Evolutionary conservation across 768 basidiomycete species (phyloP).

Genomic region (Lactarius pseudohatsudake): DNA sequence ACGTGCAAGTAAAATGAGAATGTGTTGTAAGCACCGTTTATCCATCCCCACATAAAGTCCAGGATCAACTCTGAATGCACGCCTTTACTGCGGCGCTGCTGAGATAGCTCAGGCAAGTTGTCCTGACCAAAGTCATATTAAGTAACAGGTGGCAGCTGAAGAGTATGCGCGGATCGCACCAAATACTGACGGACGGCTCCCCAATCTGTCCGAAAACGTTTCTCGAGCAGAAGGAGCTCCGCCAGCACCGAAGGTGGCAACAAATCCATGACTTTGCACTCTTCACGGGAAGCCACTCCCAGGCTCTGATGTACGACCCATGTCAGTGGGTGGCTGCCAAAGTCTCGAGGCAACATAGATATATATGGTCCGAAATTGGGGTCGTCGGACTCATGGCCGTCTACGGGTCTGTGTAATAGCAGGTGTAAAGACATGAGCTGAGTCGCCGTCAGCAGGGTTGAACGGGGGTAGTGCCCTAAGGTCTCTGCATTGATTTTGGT

Average conservation of each 20-base stretch:
- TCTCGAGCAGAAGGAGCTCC: slow-evolving; percentile 44
- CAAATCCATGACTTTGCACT: slow-evolving; percentile 38
- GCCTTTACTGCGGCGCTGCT: slow-evolving; percentile 4
- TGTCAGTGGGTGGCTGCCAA: slow-evolving; percentile 79
- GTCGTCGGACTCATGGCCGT: slow-evolving; percentile 47
- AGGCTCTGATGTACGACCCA: slow-evolving; percentile 50
- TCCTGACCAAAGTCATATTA: slow-evolving; percentile 12
- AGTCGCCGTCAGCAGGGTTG: slow-evolving; percentile 50
- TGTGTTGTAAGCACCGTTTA: slow-evolving; percentile 62
- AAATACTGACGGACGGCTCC: slow-evolving; percentile 47
- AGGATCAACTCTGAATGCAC: slow-evolving; percentile 25
- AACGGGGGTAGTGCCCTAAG: slow-evolving; percentile 58
- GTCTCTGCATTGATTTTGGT: slow-evolving; percentile 76
- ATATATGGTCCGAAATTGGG: slow-evolving; percentile 74
- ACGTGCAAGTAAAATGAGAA: slow-evolving; percentile 12
- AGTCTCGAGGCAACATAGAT: slow-evolving; percentile 68
- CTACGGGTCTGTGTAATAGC: slow-evolving; percentile 57
- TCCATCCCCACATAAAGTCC: slow-evolving; percentile 89
- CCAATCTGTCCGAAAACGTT: slow-evolving; percentile 63
- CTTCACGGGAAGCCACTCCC: slow-evolving; percentile 28
- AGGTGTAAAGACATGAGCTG: slow-evolving; percentile 85
- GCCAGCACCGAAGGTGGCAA: slow-evolving; percentile 50
- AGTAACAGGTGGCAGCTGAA: background rate
- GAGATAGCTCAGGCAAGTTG: slow-evolving; percentile 13
- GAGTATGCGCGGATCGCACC: slow-evolving; percentile 41